Conservation (phyloP, 23 red algal genomes). For the Gracilaria gracilis region DNA sequence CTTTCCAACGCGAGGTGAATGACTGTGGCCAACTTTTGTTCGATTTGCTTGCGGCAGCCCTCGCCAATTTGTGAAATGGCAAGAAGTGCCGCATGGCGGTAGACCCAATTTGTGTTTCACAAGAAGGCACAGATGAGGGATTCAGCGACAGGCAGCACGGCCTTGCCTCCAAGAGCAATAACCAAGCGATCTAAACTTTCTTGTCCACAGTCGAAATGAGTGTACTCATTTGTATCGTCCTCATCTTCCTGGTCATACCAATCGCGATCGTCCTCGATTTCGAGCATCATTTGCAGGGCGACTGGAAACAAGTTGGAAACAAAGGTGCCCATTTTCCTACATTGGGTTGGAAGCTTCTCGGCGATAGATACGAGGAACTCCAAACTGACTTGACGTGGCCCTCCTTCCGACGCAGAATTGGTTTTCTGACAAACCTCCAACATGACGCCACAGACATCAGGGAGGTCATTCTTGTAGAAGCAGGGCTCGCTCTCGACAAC, state of each 20-base stretch:
- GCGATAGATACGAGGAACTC: slow-evolving; percentile 92
- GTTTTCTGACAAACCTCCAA: slow-evolving; percentile 64
- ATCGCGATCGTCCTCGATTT: slow-evolving; percentile 93
- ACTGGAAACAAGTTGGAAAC: slow-evolving; percentile 79
- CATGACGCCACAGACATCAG: slow-evolving; percentile 67
- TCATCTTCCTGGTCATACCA: slow-evolving; percentile 95
- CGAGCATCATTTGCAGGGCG: slow-evolving; percentile 93
- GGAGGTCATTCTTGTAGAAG: slow-evolving; percentile 82
- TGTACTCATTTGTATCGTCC: slow-evolving; percentile 77
- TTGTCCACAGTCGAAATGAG: slow-evolving; percentile 88
- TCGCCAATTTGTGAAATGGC: slow-evolving; percentile 98
- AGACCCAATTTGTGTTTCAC: slow-evolving; percentile 71
- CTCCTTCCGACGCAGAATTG: slow-evolving; percentile 63
- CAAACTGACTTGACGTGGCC: slow-evolving; percentile 82
- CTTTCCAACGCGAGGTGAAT: slow-evolving; percentile 74
- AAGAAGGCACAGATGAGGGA: slow-evolving; percentile 76
- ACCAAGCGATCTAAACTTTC: slow-evolving; percentile 95
- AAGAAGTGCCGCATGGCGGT: slow-evolving; percentile 94
- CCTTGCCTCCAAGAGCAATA: slow-evolving; percentile 95
- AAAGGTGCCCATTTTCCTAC: slow-evolving; percentile 81
- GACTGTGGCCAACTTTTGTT: slow-evolving; percentile 82
- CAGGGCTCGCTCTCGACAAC: slow-evolving; percentile 87
- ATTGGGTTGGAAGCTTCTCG: slow-evolving; percentile 88
- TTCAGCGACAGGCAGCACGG: slow-evolving; percentile 86
- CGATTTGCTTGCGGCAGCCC: slow-evolving; percentile 96